Conservation (phyloP, 768 basidiomycete species). For the Leccinum broughii region DNA sequence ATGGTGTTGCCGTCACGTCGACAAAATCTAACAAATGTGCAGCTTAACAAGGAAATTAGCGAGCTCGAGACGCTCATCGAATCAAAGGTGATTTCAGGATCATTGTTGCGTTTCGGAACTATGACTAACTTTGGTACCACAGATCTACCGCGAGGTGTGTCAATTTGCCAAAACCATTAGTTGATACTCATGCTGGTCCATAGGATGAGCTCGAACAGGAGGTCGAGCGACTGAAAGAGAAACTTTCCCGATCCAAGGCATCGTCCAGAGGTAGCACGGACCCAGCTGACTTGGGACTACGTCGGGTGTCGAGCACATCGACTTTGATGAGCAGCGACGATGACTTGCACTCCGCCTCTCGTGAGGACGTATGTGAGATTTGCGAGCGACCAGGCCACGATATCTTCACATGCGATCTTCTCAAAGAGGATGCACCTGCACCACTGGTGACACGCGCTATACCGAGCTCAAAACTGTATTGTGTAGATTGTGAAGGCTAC, state of each 20-base stretch:
- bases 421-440: conserved; percentile 53
- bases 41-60: conserved; percentile 91
- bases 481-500: conserved; percentile 81
- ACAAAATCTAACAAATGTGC: conserved; percentile 7
- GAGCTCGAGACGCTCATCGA: conserved; percentile 95
- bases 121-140: conserved; percentile 8
- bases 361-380: conserved; percentile 73
- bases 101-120: background rate
- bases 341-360: conserved; percentile 21
- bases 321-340: conserved; percentile 28
- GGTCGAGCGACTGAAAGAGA: conserved; percentile 73
- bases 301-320: conserved; percentile 21
- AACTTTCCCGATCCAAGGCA: conserved; percentile 60
- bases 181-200: conserved; percentile 15
- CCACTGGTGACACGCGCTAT: conserved; percentile 21
- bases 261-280: conserved; percentile 49
- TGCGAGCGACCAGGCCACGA: conserved; percentile 86
- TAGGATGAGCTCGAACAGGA: conserved; percentile 89
- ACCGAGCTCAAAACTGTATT: conserved; percentile 48
- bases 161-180: background rate
- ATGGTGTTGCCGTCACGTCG: background rate
- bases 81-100: conserved; percentile 62
- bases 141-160: conserved; percentile 84
- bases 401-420: conserved; percentile 78
- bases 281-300: conserved; percentile 31